Conservation (phyloP, 202 grass and related monocot genomes). For the Cymbopogon flexuosus region DNA sequence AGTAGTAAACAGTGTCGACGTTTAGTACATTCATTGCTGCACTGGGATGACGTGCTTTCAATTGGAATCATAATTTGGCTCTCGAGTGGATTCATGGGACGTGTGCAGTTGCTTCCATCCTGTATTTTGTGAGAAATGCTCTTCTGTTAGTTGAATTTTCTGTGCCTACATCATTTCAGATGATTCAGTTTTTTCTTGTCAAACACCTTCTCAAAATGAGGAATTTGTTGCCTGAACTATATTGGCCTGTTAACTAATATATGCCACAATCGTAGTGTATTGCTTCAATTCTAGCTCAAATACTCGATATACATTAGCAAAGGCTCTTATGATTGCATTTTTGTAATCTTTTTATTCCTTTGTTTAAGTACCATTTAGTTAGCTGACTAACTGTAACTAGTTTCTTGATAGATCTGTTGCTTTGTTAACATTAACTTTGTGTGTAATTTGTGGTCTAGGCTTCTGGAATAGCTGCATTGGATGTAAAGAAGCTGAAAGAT, state of each 20-base stretch:
- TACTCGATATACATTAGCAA: neutral
- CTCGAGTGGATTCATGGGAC: neutral
- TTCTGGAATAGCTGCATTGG: conserved; percentile 80
- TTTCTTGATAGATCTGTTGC: neutral
- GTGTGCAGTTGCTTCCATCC: neutral
- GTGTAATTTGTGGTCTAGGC: conserved; percentile 41
- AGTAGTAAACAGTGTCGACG: neutral
- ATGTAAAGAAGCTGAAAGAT: conserved; percentile 93
- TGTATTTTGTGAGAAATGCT: neutral
- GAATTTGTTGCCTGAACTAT: neutral
- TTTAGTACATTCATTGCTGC: neutral
- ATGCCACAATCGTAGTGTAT: neutral
- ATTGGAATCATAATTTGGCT: neutral
- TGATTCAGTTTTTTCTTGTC: neutral
- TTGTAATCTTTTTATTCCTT: neutral
- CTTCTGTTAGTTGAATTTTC: neutral
- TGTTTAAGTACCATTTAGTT: neutral
- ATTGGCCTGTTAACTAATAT: neutral
- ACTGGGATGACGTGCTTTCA: neutral
- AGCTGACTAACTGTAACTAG: neutral
- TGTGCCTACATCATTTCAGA: neutral
- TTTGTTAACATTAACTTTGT: neutral
- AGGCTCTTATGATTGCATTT: neutral
- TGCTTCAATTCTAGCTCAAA: neutral
- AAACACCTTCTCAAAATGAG: neutral